Evolutionary conservation across 2,329 filamentous ascomycete species (phyloP).

Genomic region (Apiospora rasikravindrae): DNA sequence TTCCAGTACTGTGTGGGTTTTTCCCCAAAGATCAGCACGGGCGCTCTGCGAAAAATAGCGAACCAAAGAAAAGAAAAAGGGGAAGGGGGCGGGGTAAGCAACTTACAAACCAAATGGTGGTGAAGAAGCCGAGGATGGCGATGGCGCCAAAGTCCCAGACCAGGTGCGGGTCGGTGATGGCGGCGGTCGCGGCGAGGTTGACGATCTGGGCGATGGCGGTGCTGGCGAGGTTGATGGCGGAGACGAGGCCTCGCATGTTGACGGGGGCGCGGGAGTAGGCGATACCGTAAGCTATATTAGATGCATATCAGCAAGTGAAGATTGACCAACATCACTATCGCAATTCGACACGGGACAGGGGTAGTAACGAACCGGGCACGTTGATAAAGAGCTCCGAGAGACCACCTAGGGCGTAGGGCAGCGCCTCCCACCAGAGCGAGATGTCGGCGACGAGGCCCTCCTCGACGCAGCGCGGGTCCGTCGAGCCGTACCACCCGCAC

Average conservation of each 20-base stretch:
- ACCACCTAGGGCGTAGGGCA: slow-evolving; percentile 56
- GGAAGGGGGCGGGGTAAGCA: neutral
- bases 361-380: slow-evolving; percentile 39
- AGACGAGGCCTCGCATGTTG: slow-evolving; percentile 58
- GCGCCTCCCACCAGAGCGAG: slow-evolving; percentile 62
- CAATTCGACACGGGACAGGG: no score
- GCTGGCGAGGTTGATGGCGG: slow-evolving; percentile 54
- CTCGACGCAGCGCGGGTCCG: slow-evolving; percentile 35
- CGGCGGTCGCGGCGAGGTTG: slow-evolving; percentile 49
- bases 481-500: slow-evolving; percentile 47
- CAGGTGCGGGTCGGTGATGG: slow-evolving; percentile 54
- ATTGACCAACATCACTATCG: no score
- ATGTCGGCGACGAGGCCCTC: slow-evolving; percentile 47
- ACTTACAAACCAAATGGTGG: slow-evolving; percentile 46
- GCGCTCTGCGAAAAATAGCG: neutral
- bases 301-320: neutral
- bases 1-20: slow-evolving; percentile 44
- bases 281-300: slow-evolving; percentile 49
- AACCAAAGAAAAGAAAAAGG: neutral
- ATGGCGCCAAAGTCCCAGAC: slow-evolving; percentile 55
- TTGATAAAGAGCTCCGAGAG: slow-evolving; percentile 59
- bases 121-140: slow-evolving; percentile 50
- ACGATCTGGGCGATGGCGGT: slow-evolving; percentile 51
- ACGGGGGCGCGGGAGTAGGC: slow-evolving; percentile 56
- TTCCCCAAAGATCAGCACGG: neutral